Base-by-base conservation (phyloP, 108 stramenopile species). In the Fistulifera pelliculosa region DNA sequence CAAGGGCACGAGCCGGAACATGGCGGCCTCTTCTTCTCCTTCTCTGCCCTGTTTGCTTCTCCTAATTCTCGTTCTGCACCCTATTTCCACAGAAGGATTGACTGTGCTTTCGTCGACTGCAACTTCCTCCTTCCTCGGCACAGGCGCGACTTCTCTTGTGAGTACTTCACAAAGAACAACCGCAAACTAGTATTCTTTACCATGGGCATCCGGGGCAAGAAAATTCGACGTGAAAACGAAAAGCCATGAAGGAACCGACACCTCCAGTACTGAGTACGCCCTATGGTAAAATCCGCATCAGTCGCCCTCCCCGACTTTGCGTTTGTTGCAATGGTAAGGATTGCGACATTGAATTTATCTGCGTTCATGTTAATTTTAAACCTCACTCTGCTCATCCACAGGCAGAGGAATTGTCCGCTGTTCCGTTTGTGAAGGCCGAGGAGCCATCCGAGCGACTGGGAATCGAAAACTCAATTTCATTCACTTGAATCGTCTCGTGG, bases 161-260 rank as follows among this genome's bases (percentile, higher is more conserved):
- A n/a, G n/a, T n/a, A n/a, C n/a, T n/a, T n/a, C n/a, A n/a, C n/a
- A n/a, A n/a, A 35, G 3, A 8, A 35, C 31, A 3, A 35, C 31
- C 3, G 31, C 3, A 35, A 35, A 35, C 8, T 35, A 3, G 31
- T 35, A 6, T 8, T 35, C 8, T 35, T 35, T n/a, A n/a, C n/a
- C 47, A 55, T 55, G 54, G 54, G 54, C 6, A 26, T 41, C 7
- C 35, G 54, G 2, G 54, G 54, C 8, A 55, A 55, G 25, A 38
- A 41, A 41, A 55, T 55, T 16, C 35, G 39, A 38, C 35, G 39
- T 8, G 54, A 55, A 41, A 41, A 18, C 35, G 39, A 38, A 55
- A 41, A 55, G 54, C 35, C n/a, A 4, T 41, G 2, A 4, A 41
- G 12, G 54, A 38, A 21, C 39, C 35, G 3, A 55, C 39, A 16